Evolutionary conservation across 768 basidiomycete genomes (phyloP).

Genomic region (Rubroboletus satanas): DNA sequence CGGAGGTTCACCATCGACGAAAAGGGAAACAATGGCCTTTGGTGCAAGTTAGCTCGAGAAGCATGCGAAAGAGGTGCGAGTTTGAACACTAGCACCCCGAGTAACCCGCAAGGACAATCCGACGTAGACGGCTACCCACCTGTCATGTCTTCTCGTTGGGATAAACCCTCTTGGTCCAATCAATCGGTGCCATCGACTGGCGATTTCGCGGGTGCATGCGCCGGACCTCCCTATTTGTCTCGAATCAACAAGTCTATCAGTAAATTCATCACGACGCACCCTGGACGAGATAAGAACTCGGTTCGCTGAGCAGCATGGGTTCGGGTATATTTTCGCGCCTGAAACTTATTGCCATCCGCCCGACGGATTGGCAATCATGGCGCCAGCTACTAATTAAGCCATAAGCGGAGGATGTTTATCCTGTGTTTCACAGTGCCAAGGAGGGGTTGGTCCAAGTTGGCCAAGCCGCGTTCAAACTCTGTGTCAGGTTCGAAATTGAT

Average conservation of each 20-base stretch:
- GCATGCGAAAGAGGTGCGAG: not conserved
- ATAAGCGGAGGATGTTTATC: not conserved
- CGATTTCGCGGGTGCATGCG: not conserved
- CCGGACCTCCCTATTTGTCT: not conserved
- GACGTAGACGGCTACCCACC: not conserved
- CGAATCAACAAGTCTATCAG: not conserved
- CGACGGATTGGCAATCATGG: not conserved
- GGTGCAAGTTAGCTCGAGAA: slow-evolving; percentile 3
- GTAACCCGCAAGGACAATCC: not conserved
- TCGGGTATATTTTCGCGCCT: not conserved
- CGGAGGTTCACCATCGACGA: not conserved
- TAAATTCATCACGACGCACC: not conserved
- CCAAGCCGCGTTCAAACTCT: not conserved
- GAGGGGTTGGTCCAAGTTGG: not conserved
- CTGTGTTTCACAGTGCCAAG: not conserved
- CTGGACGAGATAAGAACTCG: not conserved
- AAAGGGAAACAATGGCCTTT: not conserved
- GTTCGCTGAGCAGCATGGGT: not conserved
- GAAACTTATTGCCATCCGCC: not conserved
- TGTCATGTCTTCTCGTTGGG: slow-evolving; percentile 2
- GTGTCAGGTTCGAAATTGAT: not conserved
- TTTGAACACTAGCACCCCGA: not conserved
- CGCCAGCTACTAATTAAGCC: not conserved
- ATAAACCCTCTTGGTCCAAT: not conserved
- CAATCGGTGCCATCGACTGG: not conserved